Evolutionary conservation across 1,284 basidiomycete genomes (phyloP).

Genomic region (Cryptococcus depauperatus): DNA sequence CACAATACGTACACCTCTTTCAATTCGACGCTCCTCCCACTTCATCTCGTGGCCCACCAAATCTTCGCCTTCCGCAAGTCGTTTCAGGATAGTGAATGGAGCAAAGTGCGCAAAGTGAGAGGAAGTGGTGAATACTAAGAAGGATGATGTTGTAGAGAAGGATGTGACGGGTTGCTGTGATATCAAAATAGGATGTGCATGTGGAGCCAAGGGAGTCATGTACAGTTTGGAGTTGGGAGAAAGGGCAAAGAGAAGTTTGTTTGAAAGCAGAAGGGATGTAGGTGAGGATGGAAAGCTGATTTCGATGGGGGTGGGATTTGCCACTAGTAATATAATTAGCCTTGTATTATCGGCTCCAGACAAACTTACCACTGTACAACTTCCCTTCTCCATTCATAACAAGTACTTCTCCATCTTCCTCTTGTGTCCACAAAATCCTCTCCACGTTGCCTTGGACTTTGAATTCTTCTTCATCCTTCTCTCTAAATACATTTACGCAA

Average conservation of each 20-base stretch:
- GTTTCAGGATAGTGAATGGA: conserved; percentile 48
- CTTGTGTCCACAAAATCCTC: conserved; percentile 27
- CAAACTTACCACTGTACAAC: conserved; percentile 16
- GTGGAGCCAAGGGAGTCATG: conserved; percentile 40
- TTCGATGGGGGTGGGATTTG: conserved; percentile 7
- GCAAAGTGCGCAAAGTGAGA: conserved; percentile 74
- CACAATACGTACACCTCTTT: conserved; percentile 79
- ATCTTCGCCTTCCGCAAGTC: conserved; percentile 27
- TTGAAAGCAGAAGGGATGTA: conserved; percentile 19
- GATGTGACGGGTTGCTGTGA: conserved; percentile 57
- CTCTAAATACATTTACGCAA: conserved; percentile 7
- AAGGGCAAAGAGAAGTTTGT: conserved; percentile 58
- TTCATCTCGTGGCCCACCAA: conserved; percentile 34
- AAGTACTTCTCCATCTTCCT: conserved; percentile 23
- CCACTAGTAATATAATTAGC: conserved; percentile 3
- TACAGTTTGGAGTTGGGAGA: conserved; percentile 57
- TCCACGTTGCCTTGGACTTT: conserved; percentile 17
- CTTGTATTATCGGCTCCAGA: neutral
- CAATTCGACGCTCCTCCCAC: conserved; percentile 70
- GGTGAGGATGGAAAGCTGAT: conserved; percentile 24
- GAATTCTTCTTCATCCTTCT: conserved; percentile 9
- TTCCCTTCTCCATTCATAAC: conserved; percentile 21
- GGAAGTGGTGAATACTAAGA: conserved; percentile 78
- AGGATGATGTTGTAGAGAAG: conserved; percentile 68
- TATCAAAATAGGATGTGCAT: conserved; percentile 46